Percentiles rank a stretch among this genome's conserved stretches.
These are phyloP conservation scores for Priceomyces haplophilus DNA, from an alignment of 805 yeast genomes.

Conservation along the genomic window DNA sequence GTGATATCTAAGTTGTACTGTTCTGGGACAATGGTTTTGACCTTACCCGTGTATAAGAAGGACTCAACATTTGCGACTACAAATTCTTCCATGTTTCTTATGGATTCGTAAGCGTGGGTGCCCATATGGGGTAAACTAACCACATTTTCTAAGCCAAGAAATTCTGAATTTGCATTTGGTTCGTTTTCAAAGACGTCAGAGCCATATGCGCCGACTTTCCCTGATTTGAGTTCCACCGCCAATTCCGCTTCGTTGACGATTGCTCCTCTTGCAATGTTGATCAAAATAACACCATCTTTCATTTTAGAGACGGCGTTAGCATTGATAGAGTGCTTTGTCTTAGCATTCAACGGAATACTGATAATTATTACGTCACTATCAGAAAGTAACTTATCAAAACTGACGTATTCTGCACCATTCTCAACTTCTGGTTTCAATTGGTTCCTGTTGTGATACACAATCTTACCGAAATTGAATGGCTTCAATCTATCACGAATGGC, in stretches of 20 bases:
- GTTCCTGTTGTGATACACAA: slow-evolving; percentile 70
- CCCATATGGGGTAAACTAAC: slow-evolving; percentile 88
- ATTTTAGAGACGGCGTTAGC: slow-evolving; percentile 57
- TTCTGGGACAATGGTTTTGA: slow-evolving; percentile 80
- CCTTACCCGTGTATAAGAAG: slow-evolving; percentile 64
- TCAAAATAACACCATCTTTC: slow-evolving; percentile 72
- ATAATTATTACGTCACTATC: slow-evolving; percentile 69
- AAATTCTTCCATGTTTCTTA: slow-evolving; percentile 74
- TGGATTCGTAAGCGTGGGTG: slow-evolving; percentile 72
- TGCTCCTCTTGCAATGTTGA: slow-evolving; percentile 87
- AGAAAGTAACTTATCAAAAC: slow-evolving; percentile 63
- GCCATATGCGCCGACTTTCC: slow-evolving; percentile 67
- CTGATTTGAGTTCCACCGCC: slow-evolving; percentile 52
- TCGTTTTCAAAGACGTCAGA: slow-evolving; percentile 75
- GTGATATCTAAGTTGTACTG: slow-evolving; percentile 35
- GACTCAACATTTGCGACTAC: slow-evolving; percentile 65
- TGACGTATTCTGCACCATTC: slow-evolving; percentile 65
- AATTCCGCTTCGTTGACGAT: slow-evolving; percentile 67
- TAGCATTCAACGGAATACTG: slow-evolving; percentile 70
- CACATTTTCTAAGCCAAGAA: slow-evolving; percentile 62
- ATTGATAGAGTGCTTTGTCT: slow-evolving; percentile 69
- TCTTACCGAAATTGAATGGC: slow-evolving; percentile 74
- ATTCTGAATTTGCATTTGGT: slow-evolving; percentile 65
- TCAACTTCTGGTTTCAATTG: slow-evolving; percentile 60
- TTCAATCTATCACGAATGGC: slow-evolving; percentile 66